Conservation (phyloP, 2,329 filamentous ascomycete genomes). For the Arthrocladium fulminans region DNA sequence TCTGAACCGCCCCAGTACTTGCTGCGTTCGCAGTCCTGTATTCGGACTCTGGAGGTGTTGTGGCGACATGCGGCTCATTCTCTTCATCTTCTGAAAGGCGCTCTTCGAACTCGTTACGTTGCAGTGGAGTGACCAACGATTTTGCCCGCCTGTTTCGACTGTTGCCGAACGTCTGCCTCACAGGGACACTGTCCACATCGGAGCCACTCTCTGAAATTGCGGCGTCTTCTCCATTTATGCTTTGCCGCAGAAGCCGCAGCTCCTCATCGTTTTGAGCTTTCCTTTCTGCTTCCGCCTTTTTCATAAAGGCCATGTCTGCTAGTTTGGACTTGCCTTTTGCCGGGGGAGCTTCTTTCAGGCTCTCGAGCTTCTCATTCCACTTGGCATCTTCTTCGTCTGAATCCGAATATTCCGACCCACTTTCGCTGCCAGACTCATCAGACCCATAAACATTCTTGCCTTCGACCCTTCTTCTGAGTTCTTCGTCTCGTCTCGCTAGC, state of each 20-base stretch:
- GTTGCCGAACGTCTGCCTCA: conserved; percentile 46
- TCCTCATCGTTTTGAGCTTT: conserved; percentile 75
- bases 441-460: conserved; percentile 58
- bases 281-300: conserved; percentile 68
- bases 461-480: conserved; percentile 69
- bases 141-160: conserved; percentile 26
- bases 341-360: conserved; percentile 30
- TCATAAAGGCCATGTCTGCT: conserved; percentile 89
- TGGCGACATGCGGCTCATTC: neutral
- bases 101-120: conserved; percentile 55
- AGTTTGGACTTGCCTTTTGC: conserved; percentile 54
- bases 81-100: conserved; percentile 43
- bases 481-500: conserved; percentile 73
- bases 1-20: conserved; percentile 25
- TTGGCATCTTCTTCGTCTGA: conserved; percentile 51
- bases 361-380: conserved; percentile 33
- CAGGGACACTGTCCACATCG: conserved; percentile 51
- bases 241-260: conserved; percentile 58
- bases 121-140: conserved; percentile 24
- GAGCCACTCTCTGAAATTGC: conserved; percentile 48
- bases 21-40: conserved; percentile 16
- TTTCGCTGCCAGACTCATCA: conserved; percentile 55
- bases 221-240: conserved; percentile 57
- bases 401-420: conserved; percentile 46
- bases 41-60: conserved; percentile 1